phyloP scores from a whole-genome alignment of 495 filamentous ascomycete species.

The Clohesyomyces aquaticus region DNA sequence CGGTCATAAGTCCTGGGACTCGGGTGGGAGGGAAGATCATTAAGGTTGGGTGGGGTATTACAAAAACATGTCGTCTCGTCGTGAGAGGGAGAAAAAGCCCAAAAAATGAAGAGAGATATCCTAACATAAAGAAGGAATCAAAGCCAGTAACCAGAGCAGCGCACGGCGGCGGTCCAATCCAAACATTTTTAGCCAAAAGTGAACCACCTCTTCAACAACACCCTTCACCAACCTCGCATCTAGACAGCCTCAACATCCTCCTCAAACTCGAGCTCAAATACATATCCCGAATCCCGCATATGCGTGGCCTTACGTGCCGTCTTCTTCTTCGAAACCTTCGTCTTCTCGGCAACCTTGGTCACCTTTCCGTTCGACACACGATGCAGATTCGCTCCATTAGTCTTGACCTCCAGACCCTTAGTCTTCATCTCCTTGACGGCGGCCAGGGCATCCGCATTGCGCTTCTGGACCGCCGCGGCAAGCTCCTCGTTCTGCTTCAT shows the following conservation, averaged over 20 bases:
- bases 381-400: slow-evolving; percentile 19
- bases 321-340: slow-evolving; percentile 31
- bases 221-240: slow-evolving; percentile 2
- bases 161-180: too few relatives aligned
- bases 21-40: too few relatives aligned
- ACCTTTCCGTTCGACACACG: slow-evolving; percentile 28
- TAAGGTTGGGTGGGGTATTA: too few relatives aligned
- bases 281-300: slow-evolving; percentile 25
- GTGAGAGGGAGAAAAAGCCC: too few relatives aligned
- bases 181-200: too few relatives aligned
- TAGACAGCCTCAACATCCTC: slow-evolving; percentile 16
- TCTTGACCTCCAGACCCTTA: slow-evolving; percentile 29
- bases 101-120: too few relatives aligned
- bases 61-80: too few relatives aligned
- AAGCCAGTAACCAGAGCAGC: too few relatives aligned
- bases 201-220: slow-evolving; percentile 5
- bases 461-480: slow-evolving; percentile 6
- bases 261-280: slow-evolving; percentile 16
- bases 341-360: slow-evolving; percentile 30
- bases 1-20: too few relatives aligned
- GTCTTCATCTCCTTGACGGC: slow-evolving; percentile 32
- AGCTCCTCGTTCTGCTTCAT: slow-evolving; percentile 18
- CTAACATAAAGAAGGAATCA: too few relatives aligned
- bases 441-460: slow-evolving; percentile 18
- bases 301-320: slow-evolving; percentile 14